A percentile compares a stretch with the other conserved stretches of the same genome.
Evolutionary conservation across 305 asterid genomes (phyloP).

Genomic region (Ajuga reptans): DNA sequence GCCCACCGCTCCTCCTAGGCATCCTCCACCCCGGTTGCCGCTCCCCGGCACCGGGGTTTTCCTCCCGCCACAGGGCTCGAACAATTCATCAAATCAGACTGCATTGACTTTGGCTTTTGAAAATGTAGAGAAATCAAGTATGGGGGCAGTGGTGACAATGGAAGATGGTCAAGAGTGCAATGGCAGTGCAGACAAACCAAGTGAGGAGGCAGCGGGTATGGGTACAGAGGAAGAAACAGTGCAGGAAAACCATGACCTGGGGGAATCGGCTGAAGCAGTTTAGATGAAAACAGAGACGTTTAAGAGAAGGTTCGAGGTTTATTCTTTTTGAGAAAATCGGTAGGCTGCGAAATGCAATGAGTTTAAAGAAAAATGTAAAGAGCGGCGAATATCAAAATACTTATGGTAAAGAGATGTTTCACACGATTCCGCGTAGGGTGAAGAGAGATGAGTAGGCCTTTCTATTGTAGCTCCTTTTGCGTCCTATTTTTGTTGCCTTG

Average conservation of each 20-base stretch:
- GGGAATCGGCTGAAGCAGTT: conserved; percentile 19
- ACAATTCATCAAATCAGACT: conserved; percentile 34
- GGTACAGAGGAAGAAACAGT: conserved; percentile 26
- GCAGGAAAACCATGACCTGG: conserved; percentile 20
- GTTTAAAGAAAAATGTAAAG: conserved; percentile 56
- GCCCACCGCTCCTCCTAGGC: conserved; percentile 43
- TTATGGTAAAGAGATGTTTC: conserved; percentile 10
- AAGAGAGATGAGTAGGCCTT: conserved; percentile 16
- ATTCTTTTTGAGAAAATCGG: conserved; percentile 18
- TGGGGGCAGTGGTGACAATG: neutral
- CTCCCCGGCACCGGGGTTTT: conserved; percentile 86
- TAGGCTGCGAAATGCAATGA: conserved; percentile 36
- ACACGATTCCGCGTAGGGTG: conserved; percentile 20
- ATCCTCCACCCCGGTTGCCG: conserved; percentile 48
- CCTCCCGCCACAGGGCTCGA: conserved; percentile 56
- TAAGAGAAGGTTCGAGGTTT: neutral
- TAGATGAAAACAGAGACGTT: conserved; percentile 1
- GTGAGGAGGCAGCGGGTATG: neutral
- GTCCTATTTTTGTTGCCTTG: conserved; percentile 16
- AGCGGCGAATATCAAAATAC: conserved; percentile 32
- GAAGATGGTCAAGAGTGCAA: conserved; percentile 33
- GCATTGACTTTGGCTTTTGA: conserved; percentile 21
- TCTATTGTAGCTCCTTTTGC: conserved; percentile 6
- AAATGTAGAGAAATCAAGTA: conserved; percentile 20
- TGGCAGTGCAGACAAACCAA: conserved; percentile 29